Percentiles rank a stretch among this genome's conserved stretches.
These are phyloP conservation scores for Scenedesmus sp. DNA, from an alignment of 163 green algal genomes.

Conservation along the genomic window DNA sequence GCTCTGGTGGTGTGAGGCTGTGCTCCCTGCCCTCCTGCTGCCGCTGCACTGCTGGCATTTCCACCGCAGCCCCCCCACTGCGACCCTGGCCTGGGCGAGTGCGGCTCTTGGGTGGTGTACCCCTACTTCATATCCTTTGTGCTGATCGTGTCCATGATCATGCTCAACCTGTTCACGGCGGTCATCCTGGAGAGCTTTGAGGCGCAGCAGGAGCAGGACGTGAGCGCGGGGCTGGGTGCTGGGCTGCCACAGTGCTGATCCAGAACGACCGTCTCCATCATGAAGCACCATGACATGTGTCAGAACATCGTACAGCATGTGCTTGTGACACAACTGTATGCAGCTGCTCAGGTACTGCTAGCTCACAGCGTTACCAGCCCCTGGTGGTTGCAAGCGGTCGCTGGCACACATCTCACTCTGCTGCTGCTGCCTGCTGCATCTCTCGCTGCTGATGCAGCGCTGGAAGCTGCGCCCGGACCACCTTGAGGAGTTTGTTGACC, in stretches of 20 bases:
- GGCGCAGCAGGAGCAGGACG: slow-evolving; percentile 76
- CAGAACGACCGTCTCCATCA: no score
- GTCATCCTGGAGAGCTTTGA: slow-evolving; percentile 90
- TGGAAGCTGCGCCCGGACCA: slow-evolving; percentile 76
- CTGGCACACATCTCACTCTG: no score
- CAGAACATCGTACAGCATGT: no score
- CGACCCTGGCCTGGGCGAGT: slow-evolving; percentile 61
- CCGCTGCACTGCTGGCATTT: background rate
- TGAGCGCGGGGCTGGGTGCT: background rate
- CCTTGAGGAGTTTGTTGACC: slow-evolving; percentile 77
- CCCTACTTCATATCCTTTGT: slow-evolving; percentile 83
- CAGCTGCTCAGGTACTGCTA: no score
- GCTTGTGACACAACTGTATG: no score
- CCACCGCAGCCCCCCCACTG: slow-evolving; percentile 63
- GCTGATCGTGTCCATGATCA: slow-evolving; percentile 79
- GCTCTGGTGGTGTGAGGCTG: background rate
- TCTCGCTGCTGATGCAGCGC: slow-evolving; percentile 63
- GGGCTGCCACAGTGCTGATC: no score
- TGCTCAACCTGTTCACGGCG: slow-evolving; percentile 87
- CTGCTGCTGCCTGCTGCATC: background rate
- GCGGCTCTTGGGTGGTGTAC: slow-evolving; percentile 70
- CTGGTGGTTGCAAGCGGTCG: no score
- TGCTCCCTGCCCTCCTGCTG: background rate
- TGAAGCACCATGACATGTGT: no score
- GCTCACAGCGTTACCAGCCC: no score